phyloP scores from a whole-genome alignment of 164 flowering plant species.

The Chimonanthus salicifolius region DNA sequence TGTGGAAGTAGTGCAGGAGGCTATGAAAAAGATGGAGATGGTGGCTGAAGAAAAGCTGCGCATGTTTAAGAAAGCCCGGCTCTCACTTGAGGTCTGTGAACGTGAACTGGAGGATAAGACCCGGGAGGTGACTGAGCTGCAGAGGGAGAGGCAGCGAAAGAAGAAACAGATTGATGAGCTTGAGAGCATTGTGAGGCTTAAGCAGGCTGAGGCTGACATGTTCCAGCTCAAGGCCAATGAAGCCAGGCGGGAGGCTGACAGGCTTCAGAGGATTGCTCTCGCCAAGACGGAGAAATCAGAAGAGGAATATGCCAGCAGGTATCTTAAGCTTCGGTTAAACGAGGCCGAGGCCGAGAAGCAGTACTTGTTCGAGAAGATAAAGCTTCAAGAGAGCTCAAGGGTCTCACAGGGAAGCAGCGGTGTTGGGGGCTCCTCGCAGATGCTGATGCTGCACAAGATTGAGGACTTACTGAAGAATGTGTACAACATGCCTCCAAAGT shows the following conservation, averaged over 20 bases:
- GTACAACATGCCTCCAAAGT: slow-evolving; percentile 40
- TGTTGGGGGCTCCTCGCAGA: slow-evolving; percentile 47
- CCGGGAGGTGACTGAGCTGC: slow-evolving; percentile 65
- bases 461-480: slow-evolving; percentile 68
- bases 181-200: slow-evolving; percentile 83
- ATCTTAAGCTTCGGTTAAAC: slow-evolving; percentile 70
- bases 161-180: slow-evolving; percentile 85
- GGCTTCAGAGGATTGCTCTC: slow-evolving; percentile 76
- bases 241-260: slow-evolving; percentile 92
- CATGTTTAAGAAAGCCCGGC: slow-evolving; percentile 76
- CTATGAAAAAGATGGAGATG: slow-evolving; percentile 90
- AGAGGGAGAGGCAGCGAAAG: slow-evolving; percentile 72
- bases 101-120: slow-evolving; percentile 84
- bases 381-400: slow-evolving; percentile 80
- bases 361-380: slow-evolving; percentile 82
- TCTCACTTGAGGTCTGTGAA: slow-evolving; percentile 75
- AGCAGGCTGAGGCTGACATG: slow-evolving; percentile 97
- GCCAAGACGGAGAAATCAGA: slow-evolving; percentile 86
- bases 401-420: slow-evolving; percentile 48
- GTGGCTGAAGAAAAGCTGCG: slow-evolving; percentile 91
- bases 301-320: slow-evolving; percentile 89
- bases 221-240: slow-evolving; percentile 93
- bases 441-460: slow-evolving; percentile 48
- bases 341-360: slow-evolving; percentile 98
- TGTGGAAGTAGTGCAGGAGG: slow-evolving; percentile 93